Conservation (phyloP, 345 rosid species). For the Populus davidiana region DNA sequence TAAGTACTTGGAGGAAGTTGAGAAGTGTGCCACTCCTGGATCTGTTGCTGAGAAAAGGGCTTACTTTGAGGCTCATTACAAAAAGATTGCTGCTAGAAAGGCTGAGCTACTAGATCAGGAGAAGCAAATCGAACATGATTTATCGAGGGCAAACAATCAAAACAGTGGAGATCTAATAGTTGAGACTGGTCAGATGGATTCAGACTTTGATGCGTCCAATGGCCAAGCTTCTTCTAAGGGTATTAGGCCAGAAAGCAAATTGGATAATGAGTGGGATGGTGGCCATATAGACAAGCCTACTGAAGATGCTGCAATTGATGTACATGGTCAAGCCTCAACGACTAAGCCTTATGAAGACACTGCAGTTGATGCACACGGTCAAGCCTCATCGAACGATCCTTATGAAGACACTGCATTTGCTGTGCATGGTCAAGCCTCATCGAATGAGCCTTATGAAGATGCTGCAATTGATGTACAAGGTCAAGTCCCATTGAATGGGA, state of each 20-base stretch:
- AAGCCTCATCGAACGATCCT: conserved; percentile 27
- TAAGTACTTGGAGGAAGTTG: conserved; percentile 95
- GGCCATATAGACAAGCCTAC: conserved; percentile 14
- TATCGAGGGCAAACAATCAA: conserved; percentile 20
- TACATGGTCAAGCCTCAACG: conserved; percentile 37
- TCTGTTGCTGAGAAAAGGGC: conserved; percentile 94
- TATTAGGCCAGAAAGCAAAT: conserved; percentile 32
- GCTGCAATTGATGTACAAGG: conserved; percentile 29
- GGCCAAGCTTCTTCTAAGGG: conserved; percentile 35
- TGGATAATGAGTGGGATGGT: conserved; percentile 25
- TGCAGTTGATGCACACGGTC: conserved; percentile 30
- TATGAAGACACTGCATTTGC: conserved; percentile 37
- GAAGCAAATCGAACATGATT: conserved; percentile 43
- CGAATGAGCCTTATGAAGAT: conserved; percentile 36
- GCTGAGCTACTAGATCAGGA: conserved; percentile 68
- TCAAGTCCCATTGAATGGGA: conserved; percentile 35
- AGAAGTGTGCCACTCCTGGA: conserved; percentile 93
- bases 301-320: conserved; percentile 36
- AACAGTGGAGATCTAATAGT: conserved; percentile 30
- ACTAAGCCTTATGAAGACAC: conserved; percentile 37
- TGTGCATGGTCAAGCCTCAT: conserved; percentile 36
- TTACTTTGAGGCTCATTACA: conserved; percentile 95
- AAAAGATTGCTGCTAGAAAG: conserved; percentile 79
- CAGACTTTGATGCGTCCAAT: conserved; percentile 25
- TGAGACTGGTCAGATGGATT: conserved; percentile 13